Base-by-base conservation (phyloP, 208 protist species). In the Trypanosoma rangeli region DNA sequence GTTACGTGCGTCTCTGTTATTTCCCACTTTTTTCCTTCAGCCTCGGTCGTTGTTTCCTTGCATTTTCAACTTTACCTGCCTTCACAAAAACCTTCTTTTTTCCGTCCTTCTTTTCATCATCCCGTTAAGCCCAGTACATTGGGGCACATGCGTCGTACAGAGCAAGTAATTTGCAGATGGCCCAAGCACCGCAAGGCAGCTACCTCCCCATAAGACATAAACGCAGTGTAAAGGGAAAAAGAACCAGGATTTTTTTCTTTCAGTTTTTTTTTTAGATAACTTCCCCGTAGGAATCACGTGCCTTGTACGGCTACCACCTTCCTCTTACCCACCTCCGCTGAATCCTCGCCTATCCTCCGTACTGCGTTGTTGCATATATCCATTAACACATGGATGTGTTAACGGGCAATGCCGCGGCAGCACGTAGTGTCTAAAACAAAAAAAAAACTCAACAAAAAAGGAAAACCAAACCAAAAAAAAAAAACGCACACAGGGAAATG, bases 391-490 rank as follows among this genome's bases (percentile, higher is more conserved):
- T n/a, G 46, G 20, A 5, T n/a, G 13, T 50, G 50, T 29, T 28
- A 69, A 76, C 3, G 24, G 7, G 61, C 33, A 37, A 37, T 7
- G 33, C 2, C 7, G 33, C 33, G 7, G 33, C 33, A 37, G 33
- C 33, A 7, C 2, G 33, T 37, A 7, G 33, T 37, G 7, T n/a
- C n/a, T 64, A 68, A 28, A 50, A 48, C 26, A 44, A 66, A 68
- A 49, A 7, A 73, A 66, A 61, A 28, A 31, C 15, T 5, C 20
- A 3, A 44, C 9, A 44, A 48, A 49, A 68, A 59, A 68, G 46
- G n/a, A 28, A 73, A 67, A 68, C 39, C 26, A 68, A 33, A 20
- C 5, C 9, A 44, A 48, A 49, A 68, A 59, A 68, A 58, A 35
- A 28, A 73, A 67, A 68, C 39, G n/a, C 1, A 48, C 42, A 48